Evolutionary conservation across 441 rosid genomes (phyloP), one percentile per base, ranked within the genome.

Genomic region (Jatropha podagrica): DNA sequence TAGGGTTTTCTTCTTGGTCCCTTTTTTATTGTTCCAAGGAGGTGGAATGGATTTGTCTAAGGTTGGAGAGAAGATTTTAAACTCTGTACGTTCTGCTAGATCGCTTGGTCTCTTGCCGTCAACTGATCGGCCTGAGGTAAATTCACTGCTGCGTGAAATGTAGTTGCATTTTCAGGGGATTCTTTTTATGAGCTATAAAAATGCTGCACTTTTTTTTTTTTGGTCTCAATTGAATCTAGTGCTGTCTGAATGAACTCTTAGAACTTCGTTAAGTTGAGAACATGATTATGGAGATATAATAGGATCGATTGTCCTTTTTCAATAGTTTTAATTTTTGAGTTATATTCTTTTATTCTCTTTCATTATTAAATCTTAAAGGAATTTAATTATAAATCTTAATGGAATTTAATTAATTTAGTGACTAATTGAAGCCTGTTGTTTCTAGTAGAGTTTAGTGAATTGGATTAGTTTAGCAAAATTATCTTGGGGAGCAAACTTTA

Each of bases 11-110:
- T 92, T 90, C 79, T 84, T 90, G 85, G 83, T 93, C 37, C 93
- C 97, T 9, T 86, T 94, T 75, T 80, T 91, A 63, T 76, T 90
- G 69, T 87, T 81, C 76, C 94, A 88, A 87, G 94, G 95, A 64
- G 86, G 86, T 54, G 94, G 89, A 37, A 96, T 93, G 99, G 98
- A 93, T 91, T 89, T 95, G 44, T 92, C 99, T 15, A 96, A 88
- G 72, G 92, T 96, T 14, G 96, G 99, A 37, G 97, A 92, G 83
- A 96, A 88, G 82, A 83, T 96, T 74, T 85, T 96, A 46, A 96
- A 95, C 80, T 96, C 99, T 64, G 98, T 95, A 8, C 92, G 93
- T 69, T 93, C 97, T 18, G 98, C 97, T 15, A 83, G 89, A 80
- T 92, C 97, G 13, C 90, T 96, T 65, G 95, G 94, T 52, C 89